These are phyloP conservation scores for Filobasidium wieringae DNA, from an alignment of 768 basidiomycete species.

Conservation along the genomic window DNA sequence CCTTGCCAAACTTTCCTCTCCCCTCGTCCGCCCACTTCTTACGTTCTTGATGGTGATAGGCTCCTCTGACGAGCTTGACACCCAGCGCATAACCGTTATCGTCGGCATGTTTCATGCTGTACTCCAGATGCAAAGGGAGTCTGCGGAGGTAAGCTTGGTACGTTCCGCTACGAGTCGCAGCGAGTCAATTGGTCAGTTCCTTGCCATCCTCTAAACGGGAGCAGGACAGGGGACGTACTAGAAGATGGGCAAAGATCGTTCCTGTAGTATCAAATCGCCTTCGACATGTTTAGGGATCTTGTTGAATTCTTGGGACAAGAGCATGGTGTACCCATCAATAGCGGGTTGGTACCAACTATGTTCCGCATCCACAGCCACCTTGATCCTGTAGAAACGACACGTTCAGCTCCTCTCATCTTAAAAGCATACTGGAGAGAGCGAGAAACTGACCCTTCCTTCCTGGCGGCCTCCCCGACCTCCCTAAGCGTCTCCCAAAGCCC, in stretches of 20 bases:
- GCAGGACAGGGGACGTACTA: conserved; percentile 17
- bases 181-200: neutral
- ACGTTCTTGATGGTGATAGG: conserved; percentile 69
- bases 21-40: conserved; percentile 33
- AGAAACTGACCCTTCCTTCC: conserved; percentile 9
- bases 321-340: conserved; percentile 63
- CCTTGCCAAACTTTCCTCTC: conserved; percentile 22
- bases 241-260: conserved; percentile 21
- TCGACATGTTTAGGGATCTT: conserved; percentile 21
- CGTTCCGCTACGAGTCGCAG: conserved; percentile 44
- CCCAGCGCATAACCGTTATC: conserved; percentile 61
- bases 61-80: conserved; percentile 84
- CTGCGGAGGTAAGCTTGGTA: conserved; percentile 80
- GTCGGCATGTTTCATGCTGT: conserved; percentile 56
- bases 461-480: conserved; percentile 46
- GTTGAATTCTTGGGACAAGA: conserved; percentile 70
- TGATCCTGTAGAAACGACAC: too few species aligned
- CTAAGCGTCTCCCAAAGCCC: conserved; percentile 54
- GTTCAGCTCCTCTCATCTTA: too few species aligned
- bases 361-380: conserved; percentile 72
- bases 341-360: conserved; percentile 58
- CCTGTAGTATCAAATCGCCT: neutral
- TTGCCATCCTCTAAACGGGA: neutral
- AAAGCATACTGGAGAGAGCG: too few species aligned
- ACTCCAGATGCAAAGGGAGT: conserved; percentile 56